phyloP scores from a whole-genome alignment of 108 stramenopile species.

The Nitzschia sp. region DNA sequence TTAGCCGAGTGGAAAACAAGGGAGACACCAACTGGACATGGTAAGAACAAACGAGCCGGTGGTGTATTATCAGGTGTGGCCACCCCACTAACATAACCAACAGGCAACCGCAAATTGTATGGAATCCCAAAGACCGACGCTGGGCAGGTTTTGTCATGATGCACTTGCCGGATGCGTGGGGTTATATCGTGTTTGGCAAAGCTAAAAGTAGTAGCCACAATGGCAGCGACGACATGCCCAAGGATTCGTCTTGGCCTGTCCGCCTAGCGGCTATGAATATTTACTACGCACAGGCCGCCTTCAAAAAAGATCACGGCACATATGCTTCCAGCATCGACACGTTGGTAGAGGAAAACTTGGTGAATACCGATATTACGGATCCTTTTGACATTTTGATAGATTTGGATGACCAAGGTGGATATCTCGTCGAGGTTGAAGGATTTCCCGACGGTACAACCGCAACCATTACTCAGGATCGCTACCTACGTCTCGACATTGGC shows the following conservation, averaged over 20 bases:
- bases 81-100: background rate
- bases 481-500: background rate
- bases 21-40: constrained; percentile 75
- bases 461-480: constrained; percentile 29
- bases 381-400: constrained; percentile 26
- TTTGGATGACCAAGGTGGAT: constrained; percentile 9
- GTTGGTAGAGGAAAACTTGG: constrained; percentile 2
- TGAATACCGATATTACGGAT: constrained; percentile 18
- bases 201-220: background rate
- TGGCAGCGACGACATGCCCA: constrained; percentile 3
- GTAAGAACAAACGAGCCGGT: constrained; percentile 4
- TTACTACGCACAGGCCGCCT: constrained; percentile 75
- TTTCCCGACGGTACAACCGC: constrained; percentile 19
- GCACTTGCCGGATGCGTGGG: constrained; percentile 74
- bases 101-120: constrained; percentile 57
- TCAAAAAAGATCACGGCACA: constrained; percentile 15
- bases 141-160: constrained; percentile 51
- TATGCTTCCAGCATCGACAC: constrained; percentile 23
- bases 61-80: background rate
- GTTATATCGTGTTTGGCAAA: constrained; percentile 57
- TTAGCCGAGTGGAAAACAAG: constrained; percentile 54
- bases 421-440: constrained; percentile 7
- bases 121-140: constrained; percentile 44
- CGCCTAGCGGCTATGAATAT: constrained; percentile 82
- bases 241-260: constrained; percentile 61